These are phyloP conservation scores for Orbilia quercus DNA, from an alignment of 2,329 filamentous ascomycete genomes.

Conservation along the genomic window DNA sequence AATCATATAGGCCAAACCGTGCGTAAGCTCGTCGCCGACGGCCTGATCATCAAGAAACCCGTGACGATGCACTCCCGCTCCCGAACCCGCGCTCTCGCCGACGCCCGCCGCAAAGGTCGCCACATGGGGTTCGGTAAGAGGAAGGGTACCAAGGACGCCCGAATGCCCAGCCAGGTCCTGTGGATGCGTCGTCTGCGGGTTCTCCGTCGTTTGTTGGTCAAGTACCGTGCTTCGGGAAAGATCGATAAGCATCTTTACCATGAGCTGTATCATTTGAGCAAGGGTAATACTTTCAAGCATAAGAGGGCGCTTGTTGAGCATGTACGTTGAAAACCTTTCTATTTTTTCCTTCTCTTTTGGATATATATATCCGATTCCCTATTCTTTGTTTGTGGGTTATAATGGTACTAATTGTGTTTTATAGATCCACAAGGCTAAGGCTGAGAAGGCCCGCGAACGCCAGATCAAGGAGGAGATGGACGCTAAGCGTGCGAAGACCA, in stretches of 20 bases:
- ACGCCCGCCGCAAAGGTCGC: constrained; percentile 91
- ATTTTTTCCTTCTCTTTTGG: constrained; percentile 11
- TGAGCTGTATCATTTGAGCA: constrained; percentile 99
- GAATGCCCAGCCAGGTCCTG: constrained; percentile 95
- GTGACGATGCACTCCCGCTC: constrained; percentile 99
- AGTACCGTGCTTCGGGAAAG: constrained; percentile 99
- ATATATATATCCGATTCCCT: constrained; percentile 6
- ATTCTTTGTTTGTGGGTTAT: too few relatives aligned
- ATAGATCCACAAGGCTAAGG: constrained; percentile 99
- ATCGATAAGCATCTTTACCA: constrained; percentile 99
- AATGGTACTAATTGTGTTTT: background rate
- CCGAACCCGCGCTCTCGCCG: constrained; percentile 93
- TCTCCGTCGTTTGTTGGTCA: constrained; percentile 97
- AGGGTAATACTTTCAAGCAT: constrained; percentile 99
- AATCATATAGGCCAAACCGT: constrained; percentile 77
- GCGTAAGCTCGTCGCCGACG: constrained; percentile 99
- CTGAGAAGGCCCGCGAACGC: constrained; percentile 97
- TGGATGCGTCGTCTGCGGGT: constrained; percentile 99
- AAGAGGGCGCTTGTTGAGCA: constrained; percentile 99
- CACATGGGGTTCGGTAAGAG: constrained; percentile 99
- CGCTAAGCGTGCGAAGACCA: constrained; percentile 99
- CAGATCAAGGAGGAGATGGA: constrained; percentile 99
- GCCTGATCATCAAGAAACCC: constrained; percentile 99
- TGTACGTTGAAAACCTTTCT: constrained; percentile 73
- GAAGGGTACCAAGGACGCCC: constrained; percentile 99